Evolutionary conservation across 208 protist genomes (phyloP).

Genomic region (Sergeia podlipaevii): DNA sequence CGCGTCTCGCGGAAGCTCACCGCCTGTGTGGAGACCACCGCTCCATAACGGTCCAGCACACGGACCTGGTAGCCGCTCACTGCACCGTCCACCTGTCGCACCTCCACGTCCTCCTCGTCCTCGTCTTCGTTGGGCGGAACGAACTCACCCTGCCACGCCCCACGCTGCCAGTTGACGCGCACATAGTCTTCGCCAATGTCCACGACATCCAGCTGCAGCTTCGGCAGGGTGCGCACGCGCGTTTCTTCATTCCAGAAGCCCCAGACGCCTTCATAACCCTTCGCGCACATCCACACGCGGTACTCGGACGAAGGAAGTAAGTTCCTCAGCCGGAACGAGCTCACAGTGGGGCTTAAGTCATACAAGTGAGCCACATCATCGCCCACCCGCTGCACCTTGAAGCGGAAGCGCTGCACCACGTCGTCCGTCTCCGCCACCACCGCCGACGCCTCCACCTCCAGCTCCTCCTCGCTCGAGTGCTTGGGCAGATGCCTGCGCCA

Average conservation of each 20-base stretch:
- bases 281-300: conserved; percentile 85
- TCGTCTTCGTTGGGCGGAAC: conserved; percentile 3
- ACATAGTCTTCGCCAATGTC: conserved; percentile 91
- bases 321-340: conserved; percentile 76
- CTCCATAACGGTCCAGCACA: conserved; percentile 53
- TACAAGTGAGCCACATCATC: conserved; percentile 44
- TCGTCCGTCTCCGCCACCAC: conserved; percentile 58
- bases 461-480: conserved; percentile 16
- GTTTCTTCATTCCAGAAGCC: conserved; percentile 89
- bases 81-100: conserved; percentile 76
- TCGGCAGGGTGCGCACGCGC: conserved; percentile 87
- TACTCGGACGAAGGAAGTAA: conserved; percentile 86
- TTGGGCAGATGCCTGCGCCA: conserved; percentile 83
- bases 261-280: conserved; percentile 86
- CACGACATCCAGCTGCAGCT: conserved; percentile 70
- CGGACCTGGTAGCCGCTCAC: conserved; percentile 87
- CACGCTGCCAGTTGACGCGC: conserved; percentile 70
- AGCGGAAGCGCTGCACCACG: conserved; percentile 82
- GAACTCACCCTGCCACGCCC: conserved; percentile 59
- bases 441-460: background rate
- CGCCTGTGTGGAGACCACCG: conserved; percentile 45
- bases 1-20: conserved; percentile 60
- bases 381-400: conserved; percentile 83
- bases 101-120: conserved; percentile 30
- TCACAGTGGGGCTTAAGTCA: conserved; percentile 77